Base-by-base conservation (phyloP, 768 basidiomycete genomes). In the Dendrothele bispora region DNA sequence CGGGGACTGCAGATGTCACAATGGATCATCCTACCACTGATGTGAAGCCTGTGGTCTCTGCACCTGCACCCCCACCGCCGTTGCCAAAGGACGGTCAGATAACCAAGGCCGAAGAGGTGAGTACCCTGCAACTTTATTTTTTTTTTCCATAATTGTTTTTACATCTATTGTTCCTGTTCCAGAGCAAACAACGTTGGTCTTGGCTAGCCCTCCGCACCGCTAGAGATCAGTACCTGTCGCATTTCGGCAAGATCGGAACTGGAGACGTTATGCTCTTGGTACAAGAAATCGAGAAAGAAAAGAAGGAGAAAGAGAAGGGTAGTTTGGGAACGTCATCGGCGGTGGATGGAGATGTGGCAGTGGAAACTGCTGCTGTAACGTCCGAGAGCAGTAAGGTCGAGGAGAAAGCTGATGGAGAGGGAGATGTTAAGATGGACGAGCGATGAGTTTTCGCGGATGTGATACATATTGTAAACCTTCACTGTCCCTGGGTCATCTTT, bases 171-270 rank as follows among this genome's bases (percentile, higher is more conserved):
- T 32, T 42, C n/a, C 18, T 41, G 55, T 37, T 49, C 17, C 58
- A 91, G 91, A 84, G 82, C 64, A 88, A 90, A 56, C 78, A 84
- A 51, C 79, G 86, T 3, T 81, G 83, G 75, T 71, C 88, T 5
- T 94, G 91, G 91, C 75, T 91, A 15, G 86, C 85, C 7, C 75
- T 93, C 49, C 86, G 91, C 17, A 77, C 80, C 34, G 82, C 87
- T 45, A 84, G 90, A 29, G 83, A 88, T 54, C 76, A 77, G 49
- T 70, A 91, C 62, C 62, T 91, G 32, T 80, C 84, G 52, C 82
- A 89, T 55, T 92, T 93, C 54, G 78, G 83, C n/a, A 86, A 82
- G 69, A 91, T 91, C 51, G 88, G 87, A 15, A 82, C 82, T 5
- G 89, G 88, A 7, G 88, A 92, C 51, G 69, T 94, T 51, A 75